Evolutionary conservation across 2,329 filamentous ascomycete genomes (phyloP), one percentile per base, ranked within the genome.

Genomic region (Chaetomiaceae sp.): DNA sequence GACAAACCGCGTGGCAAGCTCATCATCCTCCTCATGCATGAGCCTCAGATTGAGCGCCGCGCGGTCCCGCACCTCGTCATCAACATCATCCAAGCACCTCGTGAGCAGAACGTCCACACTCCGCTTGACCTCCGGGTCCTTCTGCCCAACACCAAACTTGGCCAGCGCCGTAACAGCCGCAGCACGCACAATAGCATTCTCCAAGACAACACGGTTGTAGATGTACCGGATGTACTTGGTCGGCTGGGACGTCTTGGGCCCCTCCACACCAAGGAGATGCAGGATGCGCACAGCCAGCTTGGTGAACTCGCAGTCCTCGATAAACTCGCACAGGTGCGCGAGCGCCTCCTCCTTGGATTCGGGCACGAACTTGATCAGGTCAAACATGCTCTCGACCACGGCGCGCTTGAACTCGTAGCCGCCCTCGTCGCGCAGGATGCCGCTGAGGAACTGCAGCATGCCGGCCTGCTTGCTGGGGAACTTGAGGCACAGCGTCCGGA

Each of bases 211-310:
- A 55, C 94, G 84, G 76, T 99, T 99, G 78, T 99, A 99, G 68
- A 99, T 99, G 72, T 97, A 99, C 54, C 94, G 89, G 64, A 99
- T 96, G 71, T 96, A 99, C 79, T 99, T 97, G 53, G 94, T 97
- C 0, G 94, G 94, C 65, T 96, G 89, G 15, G 89, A 85, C 3
- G 92, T 96, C 75, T 94, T 95, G 59, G 94, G 94, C 0, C 94
- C 94, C 74, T 99, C 94, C 25, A 92, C 80, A 64, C 94, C 94
- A 39, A 99, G 85, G 19, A 99, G 82, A 71, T 99, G 92, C 51
- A 99, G 76, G 63, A 99, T 95, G 56, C 94, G 87, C 44, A 99
- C 92, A 27, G 94, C 92, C 58, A 99, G 80, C 75, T 99, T 99
- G 25, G 94, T 96, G 71, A 97, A 99, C 69, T 99, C 94, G 75